Conservation (phyloP, 306 rosid genomes). For the Pyrus bretschneideri region DNA sequence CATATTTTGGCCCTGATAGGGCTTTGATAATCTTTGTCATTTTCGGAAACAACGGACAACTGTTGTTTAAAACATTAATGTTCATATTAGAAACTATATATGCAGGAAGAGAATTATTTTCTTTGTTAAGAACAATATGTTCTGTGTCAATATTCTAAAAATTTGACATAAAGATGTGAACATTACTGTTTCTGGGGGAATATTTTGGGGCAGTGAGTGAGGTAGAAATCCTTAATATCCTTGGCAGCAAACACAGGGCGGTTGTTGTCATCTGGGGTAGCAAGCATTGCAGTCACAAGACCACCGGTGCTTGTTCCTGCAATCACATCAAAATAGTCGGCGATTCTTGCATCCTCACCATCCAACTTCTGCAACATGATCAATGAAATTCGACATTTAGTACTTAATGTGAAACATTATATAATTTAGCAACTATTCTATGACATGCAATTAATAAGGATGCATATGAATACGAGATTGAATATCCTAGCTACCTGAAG, state of each 20-base stretch:
- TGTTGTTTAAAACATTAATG: slow-evolving; percentile 2
- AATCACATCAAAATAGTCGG: slow-evolving; percentile 60
- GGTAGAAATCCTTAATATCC: slow-evolving; percentile 57
- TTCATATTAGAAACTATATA: not conserved
- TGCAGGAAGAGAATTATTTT: not conserved
- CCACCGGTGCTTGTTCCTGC: slow-evolving; percentile 68
- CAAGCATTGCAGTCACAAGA: slow-evolving; percentile 50
- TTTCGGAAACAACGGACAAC: slow-evolving; percentile 14
- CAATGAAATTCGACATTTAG: not conserved
- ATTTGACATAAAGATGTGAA: not conserved
- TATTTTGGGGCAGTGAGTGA: slow-evolving; percentile 44
- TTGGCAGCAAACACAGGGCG: slow-evolving; percentile 55
- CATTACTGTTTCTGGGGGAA: slow-evolving; percentile 43
- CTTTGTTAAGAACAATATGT: not conserved
- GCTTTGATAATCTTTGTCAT: slow-evolving; percentile 11
- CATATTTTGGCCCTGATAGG: slow-evolving; percentile 34
- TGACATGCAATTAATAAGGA: not conserved
- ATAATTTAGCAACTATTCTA: not conserved
- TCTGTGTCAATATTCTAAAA: not conserved
- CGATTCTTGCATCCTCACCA: slow-evolving; percentile 47
- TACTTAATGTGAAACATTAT: not conserved
- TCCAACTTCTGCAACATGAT: slow-evolving; percentile 43
- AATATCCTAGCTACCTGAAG: slow-evolving; percentile 42
- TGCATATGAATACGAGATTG: not conserved
- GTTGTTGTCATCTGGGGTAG: slow-evolving; percentile 50